These are phyloP conservation scores for Lindgomyces ingoldianus DNA, from an alignment of 495 filamentous ascomycete species.

Conservation along the genomic window DNA sequence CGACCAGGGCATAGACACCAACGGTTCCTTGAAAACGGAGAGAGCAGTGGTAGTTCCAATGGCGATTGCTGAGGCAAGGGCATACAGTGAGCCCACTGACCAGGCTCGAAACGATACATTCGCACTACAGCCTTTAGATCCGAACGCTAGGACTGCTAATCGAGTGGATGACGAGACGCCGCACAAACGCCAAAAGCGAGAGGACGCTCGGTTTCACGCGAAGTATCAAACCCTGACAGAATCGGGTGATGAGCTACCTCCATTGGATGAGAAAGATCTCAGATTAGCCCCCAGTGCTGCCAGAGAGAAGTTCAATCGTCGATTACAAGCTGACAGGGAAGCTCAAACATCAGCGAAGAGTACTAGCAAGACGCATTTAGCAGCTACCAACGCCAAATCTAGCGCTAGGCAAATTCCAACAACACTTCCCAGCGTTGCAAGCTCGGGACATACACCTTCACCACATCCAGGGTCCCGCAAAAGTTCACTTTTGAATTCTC, in stretches of 20 bases:
- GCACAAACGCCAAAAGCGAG: conserved; percentile 11
- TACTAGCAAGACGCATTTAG: not conserved
- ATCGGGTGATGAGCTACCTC: conserved; percentile 19
- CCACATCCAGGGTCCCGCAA: conserved; percentile 7
- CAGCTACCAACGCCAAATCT: not conserved
- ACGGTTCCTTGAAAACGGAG: not conserved
- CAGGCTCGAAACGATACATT: not conserved
- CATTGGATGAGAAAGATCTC: not conserved
- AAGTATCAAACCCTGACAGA: conserved; percentile 16
- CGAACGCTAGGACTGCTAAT: conserved; percentile 11
- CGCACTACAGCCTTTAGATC: conserved; percentile 21
- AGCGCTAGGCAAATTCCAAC: not conserved
- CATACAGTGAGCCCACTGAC: conserved; percentile 23
- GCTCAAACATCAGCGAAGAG: not conserved
- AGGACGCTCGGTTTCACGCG: not conserved
- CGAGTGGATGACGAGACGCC: conserved; percentile 2
- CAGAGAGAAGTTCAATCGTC: conserved; percentile 17
- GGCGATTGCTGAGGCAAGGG: conserved; percentile 4
- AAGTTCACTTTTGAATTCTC: not conserved
- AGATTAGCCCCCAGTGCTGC: conserved; percentile 16
- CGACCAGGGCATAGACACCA: not conserved
- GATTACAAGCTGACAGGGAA: not conserved
- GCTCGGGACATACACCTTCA: not conserved
- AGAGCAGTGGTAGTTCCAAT: not conserved
- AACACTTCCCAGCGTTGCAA: not conserved